phyloP scores from a whole-genome alignment of 306 rosid species.

The Quercus dentata region DNA sequence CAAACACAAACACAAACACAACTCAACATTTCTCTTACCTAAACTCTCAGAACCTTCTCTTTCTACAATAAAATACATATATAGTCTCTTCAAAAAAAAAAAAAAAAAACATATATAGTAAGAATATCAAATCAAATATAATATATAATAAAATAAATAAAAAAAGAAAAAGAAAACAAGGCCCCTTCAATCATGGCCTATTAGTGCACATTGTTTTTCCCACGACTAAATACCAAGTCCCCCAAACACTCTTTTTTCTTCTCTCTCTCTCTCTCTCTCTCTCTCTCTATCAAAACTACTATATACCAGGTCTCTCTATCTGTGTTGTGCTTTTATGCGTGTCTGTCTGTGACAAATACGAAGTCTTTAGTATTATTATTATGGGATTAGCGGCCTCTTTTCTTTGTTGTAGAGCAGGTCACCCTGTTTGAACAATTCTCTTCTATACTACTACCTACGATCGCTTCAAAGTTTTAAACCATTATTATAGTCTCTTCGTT shows the following conservation, averaged over 20 bases:
- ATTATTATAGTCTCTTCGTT: background rate
- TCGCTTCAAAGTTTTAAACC: background rate
- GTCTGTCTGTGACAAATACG: background rate
- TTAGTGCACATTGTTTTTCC: conserved; percentile 56
- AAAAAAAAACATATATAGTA: too few species aligned
- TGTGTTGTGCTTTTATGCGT: too few species aligned
- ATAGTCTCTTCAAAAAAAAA: too few species aligned
- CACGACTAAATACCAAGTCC: conserved; percentile 44
- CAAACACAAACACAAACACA: background rate
- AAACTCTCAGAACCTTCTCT: too few species aligned
- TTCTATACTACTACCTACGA: background rate
- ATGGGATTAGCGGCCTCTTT: conserved; percentile 14
- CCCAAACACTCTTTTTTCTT: conserved; percentile 1
- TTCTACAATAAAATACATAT: too few species aligned
- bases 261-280: background rate
- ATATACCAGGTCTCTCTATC: too few species aligned
- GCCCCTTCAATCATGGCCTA: conserved; percentile 40
- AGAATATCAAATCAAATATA: too few species aligned
- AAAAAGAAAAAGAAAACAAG: background rate
- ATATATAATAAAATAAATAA: too few species aligned
- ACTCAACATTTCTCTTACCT: background rate
- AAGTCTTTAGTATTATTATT: background rate
- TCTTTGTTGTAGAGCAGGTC: conserved; percentile 15
- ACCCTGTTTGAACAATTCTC: conserved; percentile 16
- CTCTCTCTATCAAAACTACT: background rate